Conservation (phyloP, 164 flowering plant species). For the Litsea cubeba region DNA sequence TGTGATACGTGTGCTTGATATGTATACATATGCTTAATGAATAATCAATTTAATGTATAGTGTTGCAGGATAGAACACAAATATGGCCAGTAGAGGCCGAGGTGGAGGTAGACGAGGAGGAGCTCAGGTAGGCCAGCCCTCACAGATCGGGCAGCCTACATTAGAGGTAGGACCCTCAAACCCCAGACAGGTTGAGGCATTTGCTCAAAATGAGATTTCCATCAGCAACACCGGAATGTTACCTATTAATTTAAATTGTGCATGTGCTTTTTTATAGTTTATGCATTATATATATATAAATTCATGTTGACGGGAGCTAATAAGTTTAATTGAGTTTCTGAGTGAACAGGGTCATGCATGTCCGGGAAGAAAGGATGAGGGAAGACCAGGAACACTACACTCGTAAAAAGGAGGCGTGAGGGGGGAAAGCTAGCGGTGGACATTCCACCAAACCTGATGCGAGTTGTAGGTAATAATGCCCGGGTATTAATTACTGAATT, state of each 20-base stretch:
- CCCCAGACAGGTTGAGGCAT: background rate
- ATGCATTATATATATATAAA: too few relatives aligned
- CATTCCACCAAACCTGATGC: background rate
- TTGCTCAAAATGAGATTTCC: background rate
- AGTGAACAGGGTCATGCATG: background rate
- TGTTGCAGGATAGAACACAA: background rate
- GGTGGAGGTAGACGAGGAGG: background rate
- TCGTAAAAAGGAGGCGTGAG: background rate
- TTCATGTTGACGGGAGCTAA: background rate
- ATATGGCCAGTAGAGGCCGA: background rate
- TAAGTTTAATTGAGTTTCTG: background rate
- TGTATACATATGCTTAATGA: too few relatives aligned
- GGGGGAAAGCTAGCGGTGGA: background rate
- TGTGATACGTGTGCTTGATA: too few relatives aligned
- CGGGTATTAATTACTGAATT: background rate
- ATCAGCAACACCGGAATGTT: background rate
- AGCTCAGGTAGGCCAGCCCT: background rate
- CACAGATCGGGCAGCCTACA: background rate
- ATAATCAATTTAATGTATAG: background rate
- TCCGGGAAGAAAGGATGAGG: background rate
- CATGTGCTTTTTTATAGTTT: too few relatives aligned
- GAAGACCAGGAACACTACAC: background rate
- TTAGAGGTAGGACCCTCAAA: background rate
- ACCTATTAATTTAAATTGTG: too few relatives aligned
- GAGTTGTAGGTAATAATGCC: background rate